Evolutionary conservation across 2,329 filamentous ascomycete species (phyloP), one percentile per base, ranked within the genome.

Genomic region (Fusarium dlaminii): DNA sequence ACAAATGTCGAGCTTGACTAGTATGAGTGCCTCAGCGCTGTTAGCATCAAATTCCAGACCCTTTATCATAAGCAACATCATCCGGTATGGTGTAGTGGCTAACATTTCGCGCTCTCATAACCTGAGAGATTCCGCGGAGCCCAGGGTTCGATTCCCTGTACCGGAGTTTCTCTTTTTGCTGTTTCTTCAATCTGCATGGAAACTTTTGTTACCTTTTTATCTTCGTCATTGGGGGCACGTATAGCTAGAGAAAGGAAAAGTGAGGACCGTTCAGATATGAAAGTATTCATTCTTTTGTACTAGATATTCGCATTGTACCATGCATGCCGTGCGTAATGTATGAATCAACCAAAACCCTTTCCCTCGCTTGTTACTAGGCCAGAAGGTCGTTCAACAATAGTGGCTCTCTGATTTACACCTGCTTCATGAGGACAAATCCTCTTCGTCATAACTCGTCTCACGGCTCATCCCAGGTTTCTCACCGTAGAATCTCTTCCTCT

Each of bases 1-100:
- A 29, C 14, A 40, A 29, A n/a, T 20, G 6, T n/a, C 24, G 5
- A 40, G n/a, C 14, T n/a, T 37, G 18, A 8, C 14, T 29, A 24
- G 24, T 29, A 29, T 5, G 5, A 14, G 2, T 8, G 14, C 10
- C 5, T 30, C 6, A 7, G 12, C 18, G 1, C 1, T 49, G 24
- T 49, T 48, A 8, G 0, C 14, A 9, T 22, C 5, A 13, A 22
- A 29, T 24, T n/a, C 20, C 9, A 15, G 14, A 5, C 14, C 0
- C 0, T 12, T 3, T 17, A 8, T 8, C 0, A 48, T 12, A 30
- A 17, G 27, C 14, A 48, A 17, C 20, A 30, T 48, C 45, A 30
- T 48, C 78, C 77, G 77, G 78, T 78, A 80, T 80, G 78, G 78
- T 79, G 78, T 79, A 79, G 77, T 79, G 78, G 78, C 78, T 78